Evolutionary conservation across 1,139 yeast genomes (phyloP).

Genomic region (Taphrina pruni): DNA sequence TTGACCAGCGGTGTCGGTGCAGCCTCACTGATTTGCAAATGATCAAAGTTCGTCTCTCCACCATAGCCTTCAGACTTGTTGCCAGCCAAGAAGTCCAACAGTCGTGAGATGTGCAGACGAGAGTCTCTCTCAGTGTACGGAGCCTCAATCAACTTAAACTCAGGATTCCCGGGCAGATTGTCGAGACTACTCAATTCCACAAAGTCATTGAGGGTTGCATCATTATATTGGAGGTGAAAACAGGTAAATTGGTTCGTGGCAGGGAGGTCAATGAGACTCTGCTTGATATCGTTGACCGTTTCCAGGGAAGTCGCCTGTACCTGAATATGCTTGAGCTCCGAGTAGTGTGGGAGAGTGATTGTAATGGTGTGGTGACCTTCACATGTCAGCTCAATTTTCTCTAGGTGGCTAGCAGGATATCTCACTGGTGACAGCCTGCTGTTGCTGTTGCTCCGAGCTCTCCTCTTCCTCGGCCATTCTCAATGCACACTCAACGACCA

Average conservation of each 20-base stretch:
- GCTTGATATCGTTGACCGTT: conserved; percentile 64
- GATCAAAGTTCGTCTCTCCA: conserved; percentile 55
- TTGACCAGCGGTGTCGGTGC: conserved; percentile 32
- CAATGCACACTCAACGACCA: background rate
- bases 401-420: background rate
- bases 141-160: conserved; percentile 52
- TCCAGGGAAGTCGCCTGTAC: conserved; percentile 52
- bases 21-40: conserved; percentile 47
- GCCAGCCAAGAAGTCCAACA: conserved; percentile 59
- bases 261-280: conserved; percentile 63
- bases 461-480: conserved; percentile 5
- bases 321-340: conserved; percentile 22
- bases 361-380: conserved; percentile 31
- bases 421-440: conserved; percentile 14
- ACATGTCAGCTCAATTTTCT: conserved; percentile 14
- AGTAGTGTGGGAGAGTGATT: conserved; percentile 21
- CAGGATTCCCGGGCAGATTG: conserved; percentile 49
- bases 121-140: conserved; percentile 59
- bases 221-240: conserved; percentile 59
- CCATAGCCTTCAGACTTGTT: conserved; percentile 50
- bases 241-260: conserved; percentile 66
- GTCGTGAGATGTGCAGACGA: conserved; percentile 57
- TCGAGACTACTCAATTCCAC: conserved; percentile 49
- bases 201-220: conserved; percentile 51
- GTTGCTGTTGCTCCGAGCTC: conserved; percentile 18